These are phyloP conservation scores for Venturiaceae sp. DNA, from an alignment of 2,329 filamentous ascomycete species.

Conservation along the genomic window DNA sequence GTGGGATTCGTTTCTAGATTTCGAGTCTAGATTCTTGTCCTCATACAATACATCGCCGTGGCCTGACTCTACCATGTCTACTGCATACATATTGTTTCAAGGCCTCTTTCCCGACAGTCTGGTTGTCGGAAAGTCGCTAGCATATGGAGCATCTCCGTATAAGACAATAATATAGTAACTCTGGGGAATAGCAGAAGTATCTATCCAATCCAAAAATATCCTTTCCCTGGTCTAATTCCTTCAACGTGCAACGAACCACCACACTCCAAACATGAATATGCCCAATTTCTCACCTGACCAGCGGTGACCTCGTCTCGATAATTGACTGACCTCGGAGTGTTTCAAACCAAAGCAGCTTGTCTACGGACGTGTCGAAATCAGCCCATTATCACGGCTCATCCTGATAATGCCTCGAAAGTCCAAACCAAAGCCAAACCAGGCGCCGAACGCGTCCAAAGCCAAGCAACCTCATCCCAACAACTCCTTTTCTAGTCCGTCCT, in stretches of 20 bases:
- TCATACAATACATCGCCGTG: too few species aligned
- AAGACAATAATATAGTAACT: not conserved
- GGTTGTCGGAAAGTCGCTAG: not conserved
- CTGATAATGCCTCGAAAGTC: not conserved
- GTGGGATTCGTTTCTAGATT: too few species aligned
- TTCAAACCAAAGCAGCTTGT: not conserved
- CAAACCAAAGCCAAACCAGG: not conserved
- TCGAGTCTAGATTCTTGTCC: too few species aligned
- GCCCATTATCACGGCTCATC: not conserved
- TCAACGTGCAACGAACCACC: not conserved
- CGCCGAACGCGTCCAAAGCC: not conserved
- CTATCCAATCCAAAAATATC: not conserved
- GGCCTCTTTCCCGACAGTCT: not conserved
- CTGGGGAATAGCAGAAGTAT: not conserved
- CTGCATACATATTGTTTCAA: too few species aligned
- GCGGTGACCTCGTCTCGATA: not conserved
- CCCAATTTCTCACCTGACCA: too few species aligned
- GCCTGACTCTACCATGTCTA: too few species aligned
- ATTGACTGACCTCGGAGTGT: not conserved
- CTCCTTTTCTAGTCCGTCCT: not conserved
- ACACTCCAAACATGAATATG: not conserved
- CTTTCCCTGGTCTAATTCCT: not conserved
- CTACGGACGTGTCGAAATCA: not conserved
- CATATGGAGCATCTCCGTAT: not conserved
- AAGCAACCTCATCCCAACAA: not conserved